Base-by-base conservation (phyloP, 192 early-diverging fungal genomes). In the Pecoramyces ruminantium region DNA sequence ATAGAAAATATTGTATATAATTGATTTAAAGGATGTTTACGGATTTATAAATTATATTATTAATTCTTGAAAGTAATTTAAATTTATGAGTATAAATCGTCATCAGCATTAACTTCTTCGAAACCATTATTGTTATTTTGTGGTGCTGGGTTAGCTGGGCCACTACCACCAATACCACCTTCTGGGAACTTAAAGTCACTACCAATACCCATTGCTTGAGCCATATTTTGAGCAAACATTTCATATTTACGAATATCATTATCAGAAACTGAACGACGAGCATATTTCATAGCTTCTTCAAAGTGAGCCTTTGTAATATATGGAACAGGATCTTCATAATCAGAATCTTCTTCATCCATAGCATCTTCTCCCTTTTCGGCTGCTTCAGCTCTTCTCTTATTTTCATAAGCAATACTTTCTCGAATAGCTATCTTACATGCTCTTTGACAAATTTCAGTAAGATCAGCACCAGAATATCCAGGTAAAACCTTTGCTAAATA, bases 201-300 rank as follows among this genome's bases (percentile, higher is more conserved):
- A 78, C 95, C 97, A 87, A 97, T 94, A 42, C 97, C 97, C 42
- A 95, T 93, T 38, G 93, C 89, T 87, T 96, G 96, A 86, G 98
- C 96, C 85, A 99, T 87, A 86, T 96, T 99, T 84, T 96, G 96
- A 25, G 97, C 93, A 92, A 99, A 99, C 95, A 97, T 96, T 89
- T 99, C 96, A 87, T 99, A 99, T 87, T 93, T 95, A 85, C 96
- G 96, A 82, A 98, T 96, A 82, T 99, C 97, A 82, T 92, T 95
- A 84, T 98, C 96, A 79, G 92, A 93, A 14, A 99, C 97, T 17
- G 94, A 96, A 80, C 97, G 93, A 79, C 97, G 93, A 29, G 97
- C 97, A 88, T 89, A 97, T 88, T 91, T 91, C 97, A 99, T 99
- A 78, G 97, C 97, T 88, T 98, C 96, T 84, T 99, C 97, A 88